A percentile compares a stretch with the other conserved stretches of the same genome.
Evolutionary conservation across 129 eudicot species (phyloP).

Genomic region (Saussurea involucrata): DNA sequence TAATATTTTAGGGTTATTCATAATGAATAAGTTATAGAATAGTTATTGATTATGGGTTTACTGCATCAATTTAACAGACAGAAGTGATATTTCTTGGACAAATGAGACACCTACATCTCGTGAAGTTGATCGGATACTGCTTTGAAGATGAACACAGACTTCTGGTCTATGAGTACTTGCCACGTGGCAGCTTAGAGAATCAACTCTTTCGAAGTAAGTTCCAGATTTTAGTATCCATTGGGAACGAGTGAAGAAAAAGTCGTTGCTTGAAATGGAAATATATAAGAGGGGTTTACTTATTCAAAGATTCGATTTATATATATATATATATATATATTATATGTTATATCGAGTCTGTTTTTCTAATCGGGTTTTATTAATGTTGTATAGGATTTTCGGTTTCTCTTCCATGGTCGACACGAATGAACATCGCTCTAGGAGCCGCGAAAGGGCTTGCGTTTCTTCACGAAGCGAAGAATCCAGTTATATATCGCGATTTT

Average conservation of each 20-base stretch:
- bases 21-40: neutral
- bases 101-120: conserved; percentile 82
- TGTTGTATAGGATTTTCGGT: conserved; percentile 59
- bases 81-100: conserved; percentile 93
- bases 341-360: neutral
- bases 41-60: neutral
- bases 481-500: conserved; percentile 78
- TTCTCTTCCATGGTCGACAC: conserved; percentile 80
- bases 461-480: conserved; percentile 68
- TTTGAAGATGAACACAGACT: conserved; percentile 89
- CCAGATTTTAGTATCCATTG: neutral
- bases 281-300: too few species aligned
- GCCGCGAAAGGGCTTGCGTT: conserved; percentile 88
- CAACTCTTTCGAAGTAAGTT: conserved; percentile 90
- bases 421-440: conserved; percentile 76
- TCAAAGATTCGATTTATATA: neutral
- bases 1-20: neutral
- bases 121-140: conserved; percentile 90
- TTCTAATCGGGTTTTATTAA: neutral
- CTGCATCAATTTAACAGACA: conserved; percentile 40
- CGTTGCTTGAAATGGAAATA: too few species aligned
- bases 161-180: conserved; percentile 89
- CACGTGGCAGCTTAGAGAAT: conserved; percentile 95
- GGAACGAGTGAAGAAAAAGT: too few species aligned
- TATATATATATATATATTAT: too few species aligned